Percentiles rank a stretch among this genome's conserved stretches.
Evolutionary conservation across 148 eudicot species (phyloP).

Genomic region (Fagopyrum esculentum): DNA sequence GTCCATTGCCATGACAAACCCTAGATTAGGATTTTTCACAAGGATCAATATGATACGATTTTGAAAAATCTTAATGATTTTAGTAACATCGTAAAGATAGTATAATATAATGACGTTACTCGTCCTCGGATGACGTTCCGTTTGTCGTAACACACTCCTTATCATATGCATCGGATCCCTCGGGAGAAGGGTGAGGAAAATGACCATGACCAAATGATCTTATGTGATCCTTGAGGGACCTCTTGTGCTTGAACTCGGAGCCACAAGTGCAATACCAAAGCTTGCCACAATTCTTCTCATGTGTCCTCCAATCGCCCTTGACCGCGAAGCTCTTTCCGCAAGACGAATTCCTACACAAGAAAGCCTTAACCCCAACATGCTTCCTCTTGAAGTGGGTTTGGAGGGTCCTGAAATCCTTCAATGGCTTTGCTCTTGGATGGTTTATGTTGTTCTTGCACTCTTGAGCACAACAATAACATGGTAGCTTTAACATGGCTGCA

Average conservation of each 20-base stretch:
- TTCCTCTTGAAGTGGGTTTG: conserved; percentile 75
- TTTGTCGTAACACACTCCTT: conserved; percentile 17
- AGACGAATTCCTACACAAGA: conserved; percentile 37
- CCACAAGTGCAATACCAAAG: conserved; percentile 71
- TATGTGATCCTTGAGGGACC: conserved; percentile 64
- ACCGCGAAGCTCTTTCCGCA: conserved; percentile 61
- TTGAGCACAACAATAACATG: conserved; percentile 61
- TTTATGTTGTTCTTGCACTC: conserved; percentile 75
- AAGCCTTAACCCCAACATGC: conserved; percentile 49
- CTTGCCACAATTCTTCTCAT: conserved; percentile 70
- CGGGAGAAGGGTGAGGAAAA: conserved; percentile 43
- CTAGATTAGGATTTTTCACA: neutral
- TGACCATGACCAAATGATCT: conserved; percentile 66
- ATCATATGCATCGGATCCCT: conserved; percentile 40
- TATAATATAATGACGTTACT: neutral
- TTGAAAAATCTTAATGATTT: neutral
- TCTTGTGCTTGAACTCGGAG: conserved; percentile 66
- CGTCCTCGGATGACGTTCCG: neutral
- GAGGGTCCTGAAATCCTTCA: conserved; percentile 64
- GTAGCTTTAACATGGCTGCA: conserved; percentile 61
- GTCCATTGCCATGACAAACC: neutral
- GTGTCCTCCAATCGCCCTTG: conserved; percentile 72
- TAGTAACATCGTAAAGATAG: neutral
- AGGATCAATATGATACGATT: neutral
- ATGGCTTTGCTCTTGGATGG: conserved; percentile 62